Base-by-base conservation (phyloP, 768 basidiomycete species). In the Suillus lakei region DNA sequence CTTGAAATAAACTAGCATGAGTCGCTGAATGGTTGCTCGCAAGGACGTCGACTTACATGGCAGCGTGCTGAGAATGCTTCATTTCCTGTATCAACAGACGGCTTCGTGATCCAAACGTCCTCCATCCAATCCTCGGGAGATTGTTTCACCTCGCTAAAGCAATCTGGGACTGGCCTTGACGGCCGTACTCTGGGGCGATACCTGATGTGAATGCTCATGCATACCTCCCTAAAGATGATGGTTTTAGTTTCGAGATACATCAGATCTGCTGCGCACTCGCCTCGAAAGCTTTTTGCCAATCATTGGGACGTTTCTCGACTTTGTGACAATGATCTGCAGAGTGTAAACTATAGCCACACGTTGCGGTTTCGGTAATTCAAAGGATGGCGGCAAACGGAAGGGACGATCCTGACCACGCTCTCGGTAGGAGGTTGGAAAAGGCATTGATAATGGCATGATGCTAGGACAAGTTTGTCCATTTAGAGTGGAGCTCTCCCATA, bases 81-180 rank as follows among this genome's bases (percentile, higher is more conserved):
- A 16, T 59, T 61, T 34, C n/a, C 64, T 30, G n/a, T 28, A 30
- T 66, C 63, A 15, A 23, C 55, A 2, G 67, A 56, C 32, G 68
- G 21, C 5, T 67, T 65, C 65, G 77, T 72, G 12, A 70, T 67
- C 76, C 76, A 77, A 55, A 73, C 71, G 16, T 78, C 72, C 60
- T 77, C 74, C 54, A 70, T 73, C 76, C 76, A 77, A 61, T 78
- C 77, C 23, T 77, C 77, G 18, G 77, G 76, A 39, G 53, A 67
- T 13, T 65, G 43, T 64, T 77, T 77, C 46, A 78, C 23, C 55
- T 63, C 68, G 50, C 72, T 68, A 34, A 74, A 73, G 48, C 67
- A 66, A 5, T 61, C 59, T 2, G 77, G 76, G 0, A 70, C 60
- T 4, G 74, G 77, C 34, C 76, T 66, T 39, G 76, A 74, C 30